Evolutionary conservation across 495 filamentous ascomycete genomes (phyloP), one percentile per base, ranked within the genome.

Genomic region (Lentithecium fluviatile): DNA sequence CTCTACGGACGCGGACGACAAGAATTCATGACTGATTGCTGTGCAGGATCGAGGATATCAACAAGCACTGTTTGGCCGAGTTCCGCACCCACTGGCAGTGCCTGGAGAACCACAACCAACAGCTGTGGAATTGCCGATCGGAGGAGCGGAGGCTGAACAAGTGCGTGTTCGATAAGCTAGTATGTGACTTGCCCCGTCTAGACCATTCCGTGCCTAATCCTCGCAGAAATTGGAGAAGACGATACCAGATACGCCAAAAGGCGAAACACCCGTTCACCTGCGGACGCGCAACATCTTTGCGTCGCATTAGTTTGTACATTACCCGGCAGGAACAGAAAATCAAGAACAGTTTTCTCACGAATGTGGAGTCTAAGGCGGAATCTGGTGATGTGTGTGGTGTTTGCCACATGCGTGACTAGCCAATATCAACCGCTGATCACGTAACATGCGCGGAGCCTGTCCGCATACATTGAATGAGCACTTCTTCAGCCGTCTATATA

Each of bases 51-150:
- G 88, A 90, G 64, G 94, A 97, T 72, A 89, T 99, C 80, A 97
- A 96, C 80, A 95, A 89, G 73, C 79, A 88, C 78, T 99, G 94
- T 78, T 78, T 97, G 24, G 79, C 85, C 45, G 82, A 96, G 77
- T 99, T 99, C 81, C 86, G 88, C 53, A 79, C 81, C 49, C 94
- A 99, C 75, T 97, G 91, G 91, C 77, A 89, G 66, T 99, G 94
- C 70, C 81, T 99, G 50, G 95, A 99, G 69, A 86, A 95, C 77
- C 91, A 95, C 82, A 99, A 99, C 78, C 93, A 97, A 74, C 87
- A 91, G 71, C 76, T 97, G 42, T 97, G 89, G 84, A 88, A 96
- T 60, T 99, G 94, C 79, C 82, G 94, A 62, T 71, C 72, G 68
- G 66, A 73, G 37, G 91, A 97, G 78, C 83, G 90, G 82, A 83